Base-by-base conservation (phyloP, 129 eudicot species). In the Arctium minus region DNA sequence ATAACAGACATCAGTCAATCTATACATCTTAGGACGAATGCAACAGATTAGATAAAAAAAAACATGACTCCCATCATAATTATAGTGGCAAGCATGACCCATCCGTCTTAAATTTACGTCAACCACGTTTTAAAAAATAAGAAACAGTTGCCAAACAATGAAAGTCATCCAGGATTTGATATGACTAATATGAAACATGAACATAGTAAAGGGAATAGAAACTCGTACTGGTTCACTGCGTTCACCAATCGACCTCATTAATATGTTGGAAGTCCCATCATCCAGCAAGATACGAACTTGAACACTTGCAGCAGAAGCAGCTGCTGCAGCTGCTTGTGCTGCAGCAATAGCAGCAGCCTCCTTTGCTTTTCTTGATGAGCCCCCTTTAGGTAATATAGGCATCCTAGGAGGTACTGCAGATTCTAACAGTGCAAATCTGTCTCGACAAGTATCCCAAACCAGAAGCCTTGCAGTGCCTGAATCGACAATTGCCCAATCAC, bases 391-490 rank as follows among this genome's bases (percentile, higher is more conserved):
- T 60, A 93, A 86, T 46, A 93, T 86, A 30, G 99, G 98, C 87
- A 96, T 88, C 81, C 98, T 90, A 40, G 91, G 92, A 85, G 95
- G 85, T 42, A 86, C 75, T 72, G 97, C 94, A 79, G 99, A 91
- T 85, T 93, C 99, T 88, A 96, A 77, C 81, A 96, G 80, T 33
- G 99, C 98, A 86, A 96, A 96, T 84, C 97, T 90, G 79, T 96
- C 99, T 80, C 99, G 85, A 86, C 99, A 96, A 69, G 95, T 87
- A 85, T 96, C 99, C 99, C 99, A 96, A 68, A 95, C 99, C 89
- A 96, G 86, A 75, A 89, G 94, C 88, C 99, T 90, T 73, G 99
- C 99, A 84, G 94, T 91, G 29, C 99, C 99, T 65, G 99, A 96
- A 87, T 96, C 99, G 68, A 96, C 99, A 11, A 96, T 88, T 42